Evolutionary conservation across 2,329 filamentous ascomycete genomes (phyloP).

Genomic region (Botrytis squamosa): DNA sequence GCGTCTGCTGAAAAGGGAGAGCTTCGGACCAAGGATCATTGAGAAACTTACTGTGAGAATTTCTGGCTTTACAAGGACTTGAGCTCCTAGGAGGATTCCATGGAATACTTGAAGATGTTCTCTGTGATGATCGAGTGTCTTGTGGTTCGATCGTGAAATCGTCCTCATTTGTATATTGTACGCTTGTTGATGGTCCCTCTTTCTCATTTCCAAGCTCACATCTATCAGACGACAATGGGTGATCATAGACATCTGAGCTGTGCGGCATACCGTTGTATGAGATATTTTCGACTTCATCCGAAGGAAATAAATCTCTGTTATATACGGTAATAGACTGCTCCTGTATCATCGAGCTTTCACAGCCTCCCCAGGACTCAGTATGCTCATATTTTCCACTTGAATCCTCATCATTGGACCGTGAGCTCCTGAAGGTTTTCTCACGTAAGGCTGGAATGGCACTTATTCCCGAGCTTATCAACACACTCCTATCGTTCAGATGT

Average conservation of each 20-base stretch:
- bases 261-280: neutral
- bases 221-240: neutral
- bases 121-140: neutral
- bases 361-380: neutral
- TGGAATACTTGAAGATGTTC: constrained; percentile 14
- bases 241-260: neutral
- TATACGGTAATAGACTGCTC: neutral
- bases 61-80: neutral
- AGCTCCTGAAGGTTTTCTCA: too few relatives aligned
- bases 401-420: neutral
- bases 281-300: neutral
- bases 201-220: neutral
- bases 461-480: constrained; percentile 32
- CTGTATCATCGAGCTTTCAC: neutral
- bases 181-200: too few relatives aligned
- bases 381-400: neutral
- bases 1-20: neutral
- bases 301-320: neutral
- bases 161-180: neutral
- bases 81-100: constrained; percentile 5
- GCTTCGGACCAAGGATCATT: too few relatives aligned
- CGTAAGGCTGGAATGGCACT: constrained; percentile 23
- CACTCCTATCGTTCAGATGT: neutral
- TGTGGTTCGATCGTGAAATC: neutral
- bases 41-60: neutral